Percentiles rank a stretch among this genome's conserved stretches.
phyloP scores from a whole-genome alignment of 2,329 filamentous ascomycete species.

The Rutstroemia sp. region DNA sequence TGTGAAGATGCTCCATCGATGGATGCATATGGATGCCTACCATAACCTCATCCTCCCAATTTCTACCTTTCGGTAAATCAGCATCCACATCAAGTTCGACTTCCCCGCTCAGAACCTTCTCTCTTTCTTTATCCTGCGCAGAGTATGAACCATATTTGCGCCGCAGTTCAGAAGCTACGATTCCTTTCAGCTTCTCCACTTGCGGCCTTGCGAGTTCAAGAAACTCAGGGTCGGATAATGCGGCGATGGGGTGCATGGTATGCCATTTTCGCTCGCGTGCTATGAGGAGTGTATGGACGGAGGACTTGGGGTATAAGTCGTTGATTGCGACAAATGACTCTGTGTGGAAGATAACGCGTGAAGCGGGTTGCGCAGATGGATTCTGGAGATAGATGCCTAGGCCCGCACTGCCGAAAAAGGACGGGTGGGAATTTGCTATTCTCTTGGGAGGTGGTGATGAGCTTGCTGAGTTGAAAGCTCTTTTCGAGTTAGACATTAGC shows the following conservation, averaged over 20 bases:
- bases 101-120: constrained; percentile 56
- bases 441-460: constrained; percentile 5
- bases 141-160: constrained; percentile 60
- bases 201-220: constrained; percentile 56
- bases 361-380: constrained; percentile 52
- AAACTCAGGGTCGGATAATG: constrained; percentile 65
- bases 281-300: constrained; percentile 80
- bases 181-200: constrained; percentile 48
- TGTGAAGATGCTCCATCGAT: constrained; percentile 85
- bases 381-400: constrained; percentile 59
- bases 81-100: constrained; percentile 38
- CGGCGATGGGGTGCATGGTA: constrained; percentile 66
- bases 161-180: constrained; percentile 70
- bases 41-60: constrained; percentile 70
- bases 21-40: constrained; percentile 81
- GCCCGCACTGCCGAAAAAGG: constrained; percentile 45
- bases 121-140: constrained; percentile 51
- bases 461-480: not conserved
- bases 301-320: constrained; percentile 81
- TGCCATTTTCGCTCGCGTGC: constrained; percentile 59
- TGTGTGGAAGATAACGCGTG: constrained; percentile 57
- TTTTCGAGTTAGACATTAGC: constrained; percentile 35
- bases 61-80: constrained; percentile 60
- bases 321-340: constrained; percentile 68
- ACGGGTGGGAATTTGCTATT: constrained; percentile 10